Conservation (phyloP, 345 rosid genomes). For the Eucalyptus tenuipes region DNA sequence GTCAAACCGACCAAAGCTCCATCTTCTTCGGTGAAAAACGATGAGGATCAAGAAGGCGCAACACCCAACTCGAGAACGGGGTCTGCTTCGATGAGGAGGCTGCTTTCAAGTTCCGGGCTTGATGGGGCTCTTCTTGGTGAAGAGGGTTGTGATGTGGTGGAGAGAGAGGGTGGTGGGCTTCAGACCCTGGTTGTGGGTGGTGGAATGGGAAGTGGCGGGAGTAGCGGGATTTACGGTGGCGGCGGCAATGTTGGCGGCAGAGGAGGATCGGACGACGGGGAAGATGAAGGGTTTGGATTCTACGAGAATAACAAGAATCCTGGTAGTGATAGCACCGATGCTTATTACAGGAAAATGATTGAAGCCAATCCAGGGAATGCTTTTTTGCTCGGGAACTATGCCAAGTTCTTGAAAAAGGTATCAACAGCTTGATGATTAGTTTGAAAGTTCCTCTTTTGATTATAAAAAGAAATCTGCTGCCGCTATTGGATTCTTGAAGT, state of each 20-base stretch:
- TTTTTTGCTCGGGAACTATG: conserved; percentile 54
- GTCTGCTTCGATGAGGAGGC: neutral
- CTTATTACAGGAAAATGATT: conserved; percentile 50
- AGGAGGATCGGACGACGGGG: neutral
- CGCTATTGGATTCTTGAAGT: neutral
- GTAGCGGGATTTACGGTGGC: conserved; percentile 2
- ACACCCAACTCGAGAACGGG: neutral
- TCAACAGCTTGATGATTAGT: neutral
- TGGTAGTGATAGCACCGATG: conserved; percentile 32
- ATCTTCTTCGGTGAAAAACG: neutral
- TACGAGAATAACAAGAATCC: neutral
- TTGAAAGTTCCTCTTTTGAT: neutral
- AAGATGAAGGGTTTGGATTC: conserved; percentile 11
- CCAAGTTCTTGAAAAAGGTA: conserved; percentile 66
- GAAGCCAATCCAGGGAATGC: conserved; percentile 38
- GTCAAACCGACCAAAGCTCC: neutral
- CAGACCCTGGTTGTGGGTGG: conserved; percentile 19
- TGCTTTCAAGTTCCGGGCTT: conserved; percentile 40
- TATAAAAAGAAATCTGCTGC: neutral
- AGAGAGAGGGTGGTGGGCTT: neutral
- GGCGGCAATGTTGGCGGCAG: conserved; percentile 4
- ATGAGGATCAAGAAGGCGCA: neutral
- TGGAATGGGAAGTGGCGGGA: conserved; percentile 5
- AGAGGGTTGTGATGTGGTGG: neutral
- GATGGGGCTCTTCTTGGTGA: conserved; percentile 11